These are phyloP conservation scores for Aspergillus persii DNA, from an alignment of 2,329 filamentous ascomycete genomes.

Conservation along the genomic window DNA sequence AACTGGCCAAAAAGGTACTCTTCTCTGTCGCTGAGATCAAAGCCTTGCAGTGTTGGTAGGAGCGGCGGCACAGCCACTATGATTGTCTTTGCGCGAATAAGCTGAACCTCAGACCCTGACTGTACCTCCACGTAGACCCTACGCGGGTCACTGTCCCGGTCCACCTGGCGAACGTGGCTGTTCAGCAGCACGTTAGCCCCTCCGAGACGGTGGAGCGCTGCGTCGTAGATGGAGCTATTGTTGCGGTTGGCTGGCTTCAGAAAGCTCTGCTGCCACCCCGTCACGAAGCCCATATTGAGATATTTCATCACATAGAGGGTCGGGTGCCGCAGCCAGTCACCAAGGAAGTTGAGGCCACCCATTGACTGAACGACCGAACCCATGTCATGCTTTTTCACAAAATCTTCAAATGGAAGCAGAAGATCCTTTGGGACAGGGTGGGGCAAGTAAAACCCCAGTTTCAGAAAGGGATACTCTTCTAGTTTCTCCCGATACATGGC, in stretches of 20 bases:
- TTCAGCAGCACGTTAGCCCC: neutral
- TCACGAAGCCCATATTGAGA: neutral
- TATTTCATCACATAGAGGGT: neutral
- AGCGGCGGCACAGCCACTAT: neutral
- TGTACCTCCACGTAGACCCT: neutral
- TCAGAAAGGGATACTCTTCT: constrained; percentile 10
- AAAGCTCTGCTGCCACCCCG: neutral
- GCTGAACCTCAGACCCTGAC: neutral
- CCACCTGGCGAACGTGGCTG: neutral
- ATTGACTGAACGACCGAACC: neutral
- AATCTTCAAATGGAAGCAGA: neutral
- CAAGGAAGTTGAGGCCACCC: neutral
- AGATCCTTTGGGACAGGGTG: constrained; percentile 9
- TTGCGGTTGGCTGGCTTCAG: neutral
- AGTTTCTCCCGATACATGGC: neutral
- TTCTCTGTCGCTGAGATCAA: neutral
- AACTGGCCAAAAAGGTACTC: neutral
- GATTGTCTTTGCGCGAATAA: constrained; percentile 1
- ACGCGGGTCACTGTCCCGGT: neutral
- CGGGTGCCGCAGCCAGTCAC: neutral
- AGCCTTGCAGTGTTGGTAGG: neutral
- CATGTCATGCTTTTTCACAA: neutral
- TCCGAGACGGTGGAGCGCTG: neutral
- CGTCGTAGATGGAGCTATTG: neutral
- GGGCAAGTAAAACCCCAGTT: constrained; percentile 8